These are phyloP conservation scores for Cercophora newfieldiana DNA, from an alignment of 495 filamentous ascomycete species.

Conservation along the genomic window DNA sequence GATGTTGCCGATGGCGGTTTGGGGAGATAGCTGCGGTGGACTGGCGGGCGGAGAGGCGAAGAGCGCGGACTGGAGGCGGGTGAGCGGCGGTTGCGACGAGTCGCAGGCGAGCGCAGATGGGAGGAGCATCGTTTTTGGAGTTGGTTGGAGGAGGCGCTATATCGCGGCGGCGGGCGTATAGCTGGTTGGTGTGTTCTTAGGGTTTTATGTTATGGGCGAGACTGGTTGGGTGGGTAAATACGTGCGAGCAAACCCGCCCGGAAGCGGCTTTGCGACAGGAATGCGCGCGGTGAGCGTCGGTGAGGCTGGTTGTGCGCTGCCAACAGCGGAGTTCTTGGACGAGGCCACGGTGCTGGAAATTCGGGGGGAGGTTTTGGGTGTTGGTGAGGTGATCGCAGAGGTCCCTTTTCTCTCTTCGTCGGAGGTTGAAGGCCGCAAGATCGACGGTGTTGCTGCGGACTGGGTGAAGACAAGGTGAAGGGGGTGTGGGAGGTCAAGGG, in stretches of 20 bases:
- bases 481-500: slow-evolving; percentile 16
- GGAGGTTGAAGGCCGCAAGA: not conserved
- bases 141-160: not conserved
- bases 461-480: slow-evolving; percentile 12
- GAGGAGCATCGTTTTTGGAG: slow-evolving; percentile 57
- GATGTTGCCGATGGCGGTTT: slow-evolving; percentile 57
- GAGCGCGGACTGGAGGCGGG: slow-evolving; percentile 56
- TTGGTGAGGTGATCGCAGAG: not conserved
- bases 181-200: not conserved
- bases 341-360: not conserved
- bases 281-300: not conserved
- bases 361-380: slow-evolving; percentile 16
- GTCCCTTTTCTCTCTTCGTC: not conserved
- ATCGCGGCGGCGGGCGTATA: not conserved
- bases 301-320: slow-evolving; percentile 5
- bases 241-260: not conserved
- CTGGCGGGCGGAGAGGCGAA: slow-evolving; percentile 64
- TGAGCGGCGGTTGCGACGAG: slow-evolving; percentile 50
- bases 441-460: slow-evolving; percentile 5
- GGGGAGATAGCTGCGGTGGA: slow-evolving; percentile 57
- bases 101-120: slow-evolving; percentile 73
- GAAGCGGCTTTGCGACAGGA: not conserved
- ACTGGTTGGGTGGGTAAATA: not conserved
- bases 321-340: not conserved
- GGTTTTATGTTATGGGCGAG: not conserved